A percentile compares a stretch with the other conserved stretches of the same genome.
Conservation (phyloP, 495 filamentous ascomycete species). For the Xylaria palmicola region DNA sequence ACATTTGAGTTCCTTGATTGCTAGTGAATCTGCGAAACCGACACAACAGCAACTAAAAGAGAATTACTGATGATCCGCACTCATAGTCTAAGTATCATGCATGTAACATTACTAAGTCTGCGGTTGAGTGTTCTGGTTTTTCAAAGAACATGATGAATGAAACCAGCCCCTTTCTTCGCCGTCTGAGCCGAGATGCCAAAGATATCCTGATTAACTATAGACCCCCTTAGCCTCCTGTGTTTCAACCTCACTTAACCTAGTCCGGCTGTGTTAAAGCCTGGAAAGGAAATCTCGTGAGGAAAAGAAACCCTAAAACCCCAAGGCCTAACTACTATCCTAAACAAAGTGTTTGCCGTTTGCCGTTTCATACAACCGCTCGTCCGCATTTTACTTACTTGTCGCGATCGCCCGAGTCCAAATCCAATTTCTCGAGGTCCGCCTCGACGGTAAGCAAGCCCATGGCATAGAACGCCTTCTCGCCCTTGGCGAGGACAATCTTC, state of each 20-base stretch:
- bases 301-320: no score
- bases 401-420: conserved; percentile 31
- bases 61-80: background rate
- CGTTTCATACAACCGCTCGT: conserved; percentile 1
- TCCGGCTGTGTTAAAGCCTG: no score
- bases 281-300: no score
- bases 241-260: background rate
- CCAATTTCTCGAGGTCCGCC: conserved; percentile 50
- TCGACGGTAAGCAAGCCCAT: conserved; percentile 53
- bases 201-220: background rate
- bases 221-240: background rate
- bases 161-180: no score
- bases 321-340: no score
- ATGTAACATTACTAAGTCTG: conserved; percentile 1
- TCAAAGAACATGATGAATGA: background rate
- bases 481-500: conserved; percentile 44
- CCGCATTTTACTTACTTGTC: conserved; percentile 7
- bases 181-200: background rate
- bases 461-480: conserved; percentile 53
- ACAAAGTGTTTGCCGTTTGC: no score
- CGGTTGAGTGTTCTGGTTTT: background rate
- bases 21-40: conserved; percentile 5
- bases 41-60: background rate
- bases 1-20: background rate
- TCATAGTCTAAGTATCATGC: background rate